Conservation (phyloP, 164 flowering plant species). For the Warburgia ugandensis region DNA sequence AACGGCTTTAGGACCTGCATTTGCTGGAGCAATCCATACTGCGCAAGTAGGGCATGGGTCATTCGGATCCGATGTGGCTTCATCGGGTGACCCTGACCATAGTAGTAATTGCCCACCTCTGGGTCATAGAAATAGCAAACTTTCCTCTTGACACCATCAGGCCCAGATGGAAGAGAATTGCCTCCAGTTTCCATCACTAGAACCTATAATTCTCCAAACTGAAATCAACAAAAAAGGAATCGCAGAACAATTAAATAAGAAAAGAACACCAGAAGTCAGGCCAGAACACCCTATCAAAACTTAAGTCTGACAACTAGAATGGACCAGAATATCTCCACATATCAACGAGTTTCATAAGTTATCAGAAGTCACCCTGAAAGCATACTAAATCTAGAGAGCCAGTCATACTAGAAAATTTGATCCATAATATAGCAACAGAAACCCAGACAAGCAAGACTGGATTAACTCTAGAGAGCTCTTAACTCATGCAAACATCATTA, state of each 20-base stretch:
- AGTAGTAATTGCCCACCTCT: conserved; percentile 55
- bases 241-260: not conserved
- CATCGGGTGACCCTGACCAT: conserved; percentile 62
- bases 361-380: no score
- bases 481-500: no score
- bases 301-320: no score
- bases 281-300: not conserved
- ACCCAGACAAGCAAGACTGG: no score
- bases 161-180: conserved; percentile 39
- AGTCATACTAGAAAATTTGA: no score
- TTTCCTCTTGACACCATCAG: conserved; percentile 44
- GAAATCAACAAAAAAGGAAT: not conserved
- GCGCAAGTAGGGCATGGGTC: conserved; percentile 54
- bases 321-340: no score
- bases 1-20: conserved; percentile 47
- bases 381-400: no score
- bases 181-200: conserved; percentile 30
- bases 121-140: conserved; percentile 50
- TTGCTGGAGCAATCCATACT: conserved; percentile 42
- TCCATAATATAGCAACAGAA: no score
- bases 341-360: no score
- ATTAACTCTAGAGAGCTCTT: no score
- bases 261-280: not conserved
- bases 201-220: not conserved
- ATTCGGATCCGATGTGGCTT: conserved; percentile 58